Base-by-base conservation (phyloP, 2,329 filamentous ascomycete genomes). In the Fusarium sp. region DNA sequence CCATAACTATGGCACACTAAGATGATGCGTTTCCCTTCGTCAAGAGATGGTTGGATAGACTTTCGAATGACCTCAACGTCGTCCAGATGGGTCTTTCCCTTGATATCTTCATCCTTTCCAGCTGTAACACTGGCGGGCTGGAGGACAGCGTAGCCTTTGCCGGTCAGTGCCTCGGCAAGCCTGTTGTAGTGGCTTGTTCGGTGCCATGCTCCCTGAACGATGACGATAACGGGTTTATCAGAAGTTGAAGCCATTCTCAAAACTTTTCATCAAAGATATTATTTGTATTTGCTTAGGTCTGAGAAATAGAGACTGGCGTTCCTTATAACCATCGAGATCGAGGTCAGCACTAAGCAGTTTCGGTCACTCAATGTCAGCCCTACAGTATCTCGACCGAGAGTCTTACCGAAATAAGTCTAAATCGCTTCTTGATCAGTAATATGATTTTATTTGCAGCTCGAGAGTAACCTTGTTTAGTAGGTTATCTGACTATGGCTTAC, bases 1-100 rank as follows among this genome's bases (percentile, higher is more conserved):
- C 76, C 77, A n/a, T 72, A 73, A 23, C 69, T 72, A 23, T 74
- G 72, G 11, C 63, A 70, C 1, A 74, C 33, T 1, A 72, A 10
- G 1, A 73, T 39, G 0, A 73, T 46, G 6, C 48, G n/a, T 25
- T 61, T 58, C 1, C 56, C 67, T 4, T 57, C 13, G 0, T 39
- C 46, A 0, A 71, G 29, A 0, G 14, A 25, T 0, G 48, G 29
- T 5, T 64, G 47, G 0, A 69, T n/a, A 0, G 61, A 33, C 1
- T 42, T 0, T 0, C 37, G 43, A 18, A 71, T 71, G 0, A 14
- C 47, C 1, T 47, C 11, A 0, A 52, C 56, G 0, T 71, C 68
- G 3, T 71, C 54, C 1, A 49, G 4, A 8, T 64, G 40, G 1
- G 53, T 63, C 1, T 70, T 67, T 0, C 63, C 47, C 20, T 49